A percentile compares a stretch with the other conserved stretches of the same genome.
phyloP scores from a whole-genome alignment of 2,329 filamentous ascomycete species.

The Dothiorella sarmentorum region DNA sequence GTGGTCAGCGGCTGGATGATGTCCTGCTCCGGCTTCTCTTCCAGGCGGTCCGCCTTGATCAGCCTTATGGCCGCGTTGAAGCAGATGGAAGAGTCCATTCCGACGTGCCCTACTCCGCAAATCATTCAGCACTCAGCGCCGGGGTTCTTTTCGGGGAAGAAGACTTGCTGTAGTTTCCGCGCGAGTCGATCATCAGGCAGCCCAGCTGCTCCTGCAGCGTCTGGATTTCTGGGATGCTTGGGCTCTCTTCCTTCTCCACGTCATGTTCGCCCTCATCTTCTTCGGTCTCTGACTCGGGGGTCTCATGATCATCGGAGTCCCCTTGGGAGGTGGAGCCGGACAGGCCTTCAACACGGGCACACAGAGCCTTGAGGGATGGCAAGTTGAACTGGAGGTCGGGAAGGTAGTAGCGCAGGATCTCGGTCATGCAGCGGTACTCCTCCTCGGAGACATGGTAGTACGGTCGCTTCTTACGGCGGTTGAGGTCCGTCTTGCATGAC shows the following conservation, averaged over 20 bases:
- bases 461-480: constrained; percentile 32
- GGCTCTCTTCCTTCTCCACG: constrained; percentile 26
- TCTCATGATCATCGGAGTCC: background rate
- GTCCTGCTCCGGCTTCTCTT: constrained; percentile 21
- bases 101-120: constrained; percentile 28
- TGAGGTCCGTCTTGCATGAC: constrained; percentile 34
- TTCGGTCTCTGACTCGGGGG: constrained; percentile 25
- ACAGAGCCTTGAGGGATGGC: constrained; percentile 30
- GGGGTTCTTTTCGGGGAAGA: background rate
- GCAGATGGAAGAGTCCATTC: constrained; percentile 36
- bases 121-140: background rate
- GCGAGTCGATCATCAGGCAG: constrained; percentile 38
- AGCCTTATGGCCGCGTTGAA: constrained; percentile 37
- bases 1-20: constrained; percentile 32
- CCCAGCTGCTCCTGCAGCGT: constrained; percentile 37
- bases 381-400: constrained; percentile 36
- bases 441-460: constrained; percentile 41
- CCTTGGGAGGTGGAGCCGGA: background rate
- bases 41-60: constrained; percentile 24
- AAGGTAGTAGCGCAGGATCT: constrained; percentile 37
- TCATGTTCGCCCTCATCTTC: constrained; percentile 26
- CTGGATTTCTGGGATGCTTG: constrained; percentile 29
- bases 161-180: constrained; percentile 31
- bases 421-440: constrained; percentile 37
- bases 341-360: background rate